Evolutionary conservation across 768 basidiomycete genomes (phyloP), one percentile per base, ranked within the genome.

Genomic region (Cubamyces sp.): DNA sequence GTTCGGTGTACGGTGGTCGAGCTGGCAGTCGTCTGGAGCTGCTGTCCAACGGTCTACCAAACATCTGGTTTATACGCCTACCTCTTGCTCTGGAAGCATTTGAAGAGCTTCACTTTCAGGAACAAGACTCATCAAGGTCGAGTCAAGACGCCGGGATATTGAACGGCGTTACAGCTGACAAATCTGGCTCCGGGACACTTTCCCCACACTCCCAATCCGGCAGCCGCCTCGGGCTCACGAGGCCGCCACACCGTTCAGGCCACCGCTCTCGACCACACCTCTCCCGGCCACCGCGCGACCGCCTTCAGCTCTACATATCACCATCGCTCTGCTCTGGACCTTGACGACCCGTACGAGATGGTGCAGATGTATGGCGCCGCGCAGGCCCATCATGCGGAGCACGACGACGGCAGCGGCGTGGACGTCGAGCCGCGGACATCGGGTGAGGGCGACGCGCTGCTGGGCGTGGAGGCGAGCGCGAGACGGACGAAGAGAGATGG

Each of bases 321-420:
- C 23, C 21, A 49, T 28, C 23, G 23, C 21, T 46, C 58, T 55
- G 49, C 49, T 52, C 54, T 60, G 58, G 60, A 62, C 41, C 28
- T 57, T 54, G 55, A 62, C 34, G 69, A 70, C 42, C 67, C 66
- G 49, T 81, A 80, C 79, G 84, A 88, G 69, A 92, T 90, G 89
- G 80, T 84, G 37, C 85, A 84, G 59, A 81, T 81, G 5, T 94
- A 93, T 66, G 89, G 90, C 46, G 76, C 84, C n/a, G 79, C 80
- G 41, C 68, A 69, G 26, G 64, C 68, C 60, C 77, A 34, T 9
- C 34, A 69, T 43, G 74, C 73, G 68, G 73, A 72, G 56, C 57
- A 60, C n/a, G 57, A 54, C 11, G 68, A 69, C 15, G 58, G n/a
- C 7, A 66, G 68, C 64, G 46, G 64, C 63, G 68, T 66, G 16